Conservation (phyloP, 2,329 filamentous ascomycete genomes). For the Xylariaceae sp. region DNA sequence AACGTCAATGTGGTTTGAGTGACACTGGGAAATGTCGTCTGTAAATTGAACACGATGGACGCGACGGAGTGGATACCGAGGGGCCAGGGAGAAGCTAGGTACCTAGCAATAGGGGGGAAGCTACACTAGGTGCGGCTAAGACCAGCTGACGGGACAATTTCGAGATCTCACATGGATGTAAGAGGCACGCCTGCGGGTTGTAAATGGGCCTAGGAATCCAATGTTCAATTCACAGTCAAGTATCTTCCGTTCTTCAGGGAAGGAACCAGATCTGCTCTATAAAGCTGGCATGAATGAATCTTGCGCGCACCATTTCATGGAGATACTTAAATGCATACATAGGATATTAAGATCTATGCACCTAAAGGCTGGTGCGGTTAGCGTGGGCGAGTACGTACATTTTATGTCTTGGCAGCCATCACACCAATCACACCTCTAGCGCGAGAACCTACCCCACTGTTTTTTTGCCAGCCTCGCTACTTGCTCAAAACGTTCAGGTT, state of each 20-base stretch:
- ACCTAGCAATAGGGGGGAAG: not conserved
- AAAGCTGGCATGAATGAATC: too few species aligned
- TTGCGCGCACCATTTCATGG: too few species aligned
- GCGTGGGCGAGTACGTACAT: too few species aligned
- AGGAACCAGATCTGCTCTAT: too few species aligned
- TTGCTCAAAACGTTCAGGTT: not conserved
- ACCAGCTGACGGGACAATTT: not conserved
- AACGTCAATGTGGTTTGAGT: not conserved
- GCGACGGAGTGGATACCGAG: constrained; percentile 21
- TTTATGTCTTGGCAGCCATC: not conserved
- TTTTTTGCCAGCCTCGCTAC: constrained; percentile 28
- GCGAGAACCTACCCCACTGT: not conserved
- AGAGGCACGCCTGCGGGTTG: too few species aligned
- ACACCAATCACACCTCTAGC: not conserved
- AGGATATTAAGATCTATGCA: not conserved
- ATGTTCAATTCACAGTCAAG: too few species aligned
- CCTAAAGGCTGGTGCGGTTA: too few species aligned
- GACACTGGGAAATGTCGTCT: constrained; percentile 11
- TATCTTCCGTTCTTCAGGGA: too few species aligned
- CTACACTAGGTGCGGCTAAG: not conserved
- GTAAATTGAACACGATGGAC: constrained; percentile 24
- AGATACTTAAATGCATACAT: not conserved
- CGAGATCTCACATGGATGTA: too few species aligned
- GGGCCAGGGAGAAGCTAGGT: not conserved
- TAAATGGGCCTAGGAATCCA: too few species aligned